These are phyloP conservation scores for Penicillium bovifimosum DNA, from an alignment of 495 filamentous ascomycete genomes.

Conservation along the genomic window DNA sequence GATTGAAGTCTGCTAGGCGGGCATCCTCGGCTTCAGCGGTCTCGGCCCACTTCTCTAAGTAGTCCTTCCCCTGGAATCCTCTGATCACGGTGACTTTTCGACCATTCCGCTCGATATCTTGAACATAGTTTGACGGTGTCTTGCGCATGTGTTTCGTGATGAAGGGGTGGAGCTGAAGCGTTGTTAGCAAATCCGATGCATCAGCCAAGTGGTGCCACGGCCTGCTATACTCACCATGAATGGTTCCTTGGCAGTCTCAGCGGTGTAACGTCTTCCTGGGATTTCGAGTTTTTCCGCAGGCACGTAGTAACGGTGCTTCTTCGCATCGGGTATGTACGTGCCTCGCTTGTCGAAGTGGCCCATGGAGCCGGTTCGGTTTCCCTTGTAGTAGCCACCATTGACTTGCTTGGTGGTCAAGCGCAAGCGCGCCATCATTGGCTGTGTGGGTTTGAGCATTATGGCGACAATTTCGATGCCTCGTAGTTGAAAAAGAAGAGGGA, in stretches of 20 bases:
- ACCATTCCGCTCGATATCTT: slow-evolving; percentile 27
- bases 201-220: not conserved
- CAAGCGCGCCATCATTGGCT: slow-evolving; percentile 57
- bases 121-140: slow-evolving; percentile 33
- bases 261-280: not conserved
- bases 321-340: slow-evolving; percentile 74
- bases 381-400: slow-evolving; percentile 95
- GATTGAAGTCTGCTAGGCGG: not conserved
- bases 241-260: not conserved
- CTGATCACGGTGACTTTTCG: slow-evolving; percentile 22
- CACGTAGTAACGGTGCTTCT: slow-evolving; percentile 86
- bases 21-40: slow-evolving; percentile 9
- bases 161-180: slow-evolving; percentile 74
- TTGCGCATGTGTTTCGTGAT: slow-evolving; percentile 59
- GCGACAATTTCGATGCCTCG: not conserved
- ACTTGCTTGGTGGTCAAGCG: slow-evolving; percentile 88
- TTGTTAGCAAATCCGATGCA: slow-evolving; percentile 17
- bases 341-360: slow-evolving; percentile 82
- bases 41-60: slow-evolving; percentile 36
- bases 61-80: slow-evolving; percentile 34
- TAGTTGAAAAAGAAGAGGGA: not conserved
- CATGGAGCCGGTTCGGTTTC: slow-evolving; percentile 80
- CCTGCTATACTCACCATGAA: not conserved
- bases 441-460: slow-evolving; percentile 63
- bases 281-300: slow-evolving; percentile 58